Conservation (phyloP, 768 basidiomycete genomes). For the Glaciozyma martinii region DNA sequence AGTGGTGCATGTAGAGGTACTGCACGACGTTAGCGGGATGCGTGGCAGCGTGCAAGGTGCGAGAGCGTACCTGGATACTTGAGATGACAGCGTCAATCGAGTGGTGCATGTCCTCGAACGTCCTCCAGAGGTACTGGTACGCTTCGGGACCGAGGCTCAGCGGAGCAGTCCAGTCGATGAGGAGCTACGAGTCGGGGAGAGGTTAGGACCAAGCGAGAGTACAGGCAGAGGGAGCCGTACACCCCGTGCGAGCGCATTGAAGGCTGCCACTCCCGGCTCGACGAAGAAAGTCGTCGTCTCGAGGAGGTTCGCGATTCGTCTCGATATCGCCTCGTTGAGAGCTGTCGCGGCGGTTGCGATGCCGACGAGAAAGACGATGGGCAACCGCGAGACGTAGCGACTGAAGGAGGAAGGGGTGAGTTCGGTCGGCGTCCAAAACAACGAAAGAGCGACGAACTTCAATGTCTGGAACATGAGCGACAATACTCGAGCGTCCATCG, state of each 20-base stretch:
- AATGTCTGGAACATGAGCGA: conserved; percentile 16
- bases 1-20: conserved; percentile 30
- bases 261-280: conserved; percentile 26
- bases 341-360: conserved; percentile 19
- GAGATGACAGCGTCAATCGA: conserved; percentile 31
- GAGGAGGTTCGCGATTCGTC: conserved; percentile 9
- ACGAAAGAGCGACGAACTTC: neutral
- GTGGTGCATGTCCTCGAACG: conserved; percentile 30
- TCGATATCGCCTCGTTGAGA: conserved; percentile 6
- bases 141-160: conserved; percentile 16
- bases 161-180: conserved; percentile 22
- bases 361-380: conserved; percentile 25
- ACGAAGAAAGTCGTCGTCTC: conserved; percentile 19
- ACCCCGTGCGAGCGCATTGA: conserved; percentile 22
- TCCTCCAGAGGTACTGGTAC: conserved; percentile 16
- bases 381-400: neutral
- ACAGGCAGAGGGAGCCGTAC: neutral
- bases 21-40: neutral
- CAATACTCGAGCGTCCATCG: conserved; percentile 21
- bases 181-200: conserved; percentile 1
- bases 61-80: conserved; percentile 21
- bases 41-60: no score
- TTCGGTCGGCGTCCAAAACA: neutral
- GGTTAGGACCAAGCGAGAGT: neutral
- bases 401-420: neutral